Evolutionary conservation across 768 basidiomycete genomes (phyloP).

Genomic region (Pleurotus djamor): DNA sequence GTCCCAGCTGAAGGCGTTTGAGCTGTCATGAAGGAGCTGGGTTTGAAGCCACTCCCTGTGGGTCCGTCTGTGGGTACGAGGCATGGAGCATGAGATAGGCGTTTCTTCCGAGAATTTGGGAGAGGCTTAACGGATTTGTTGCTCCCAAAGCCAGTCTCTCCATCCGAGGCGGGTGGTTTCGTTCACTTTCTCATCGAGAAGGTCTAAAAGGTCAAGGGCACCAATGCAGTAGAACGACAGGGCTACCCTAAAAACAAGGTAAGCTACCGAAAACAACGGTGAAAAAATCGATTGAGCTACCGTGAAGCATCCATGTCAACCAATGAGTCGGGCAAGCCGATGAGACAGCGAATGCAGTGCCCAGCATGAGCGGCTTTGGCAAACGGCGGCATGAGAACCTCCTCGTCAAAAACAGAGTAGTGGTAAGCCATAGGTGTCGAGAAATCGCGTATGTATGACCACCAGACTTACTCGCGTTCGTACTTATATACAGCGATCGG

Average conservation of each 20-base stretch:
- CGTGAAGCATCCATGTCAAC: conserved; percentile 72
- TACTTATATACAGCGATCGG: neutral
- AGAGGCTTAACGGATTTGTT: conserved; percentile 60
- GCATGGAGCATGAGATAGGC: neutral
- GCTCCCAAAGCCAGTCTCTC: conserved; percentile 87
- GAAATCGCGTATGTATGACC: neutral
- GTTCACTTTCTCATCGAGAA: conserved; percentile 42
- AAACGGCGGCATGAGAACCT: conserved; percentile 8
- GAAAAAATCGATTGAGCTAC: conserved; percentile 27
- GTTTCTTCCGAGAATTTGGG: conserved; percentile 5
- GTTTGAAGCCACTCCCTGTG: conserved; percentile 69
- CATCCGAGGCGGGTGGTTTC: conserved; percentile 58
- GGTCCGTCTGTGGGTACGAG: conserved; percentile 39
- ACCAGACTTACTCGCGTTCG: neutral
- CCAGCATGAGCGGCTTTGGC: conserved; percentile 47
- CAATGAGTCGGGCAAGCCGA: conserved; percentile 68
- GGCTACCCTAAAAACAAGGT: conserved; percentile 56
- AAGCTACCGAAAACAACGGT: neutral
- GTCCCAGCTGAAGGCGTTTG: conserved; percentile 9
- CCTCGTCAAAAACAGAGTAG: neutral
- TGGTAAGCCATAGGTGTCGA: neutral
- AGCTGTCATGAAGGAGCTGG: conserved; percentile 69
- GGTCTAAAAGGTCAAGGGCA: conserved; percentile 72
- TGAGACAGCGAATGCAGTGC: conserved; percentile 68
- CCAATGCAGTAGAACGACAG: conserved; percentile 89